Percentiles rank a stretch among this genome's conserved stretches.
Evolutionary conservation across 1,284 basidiomycete genomes (phyloP).

Genomic region (Coniophora puteana): DNA sequence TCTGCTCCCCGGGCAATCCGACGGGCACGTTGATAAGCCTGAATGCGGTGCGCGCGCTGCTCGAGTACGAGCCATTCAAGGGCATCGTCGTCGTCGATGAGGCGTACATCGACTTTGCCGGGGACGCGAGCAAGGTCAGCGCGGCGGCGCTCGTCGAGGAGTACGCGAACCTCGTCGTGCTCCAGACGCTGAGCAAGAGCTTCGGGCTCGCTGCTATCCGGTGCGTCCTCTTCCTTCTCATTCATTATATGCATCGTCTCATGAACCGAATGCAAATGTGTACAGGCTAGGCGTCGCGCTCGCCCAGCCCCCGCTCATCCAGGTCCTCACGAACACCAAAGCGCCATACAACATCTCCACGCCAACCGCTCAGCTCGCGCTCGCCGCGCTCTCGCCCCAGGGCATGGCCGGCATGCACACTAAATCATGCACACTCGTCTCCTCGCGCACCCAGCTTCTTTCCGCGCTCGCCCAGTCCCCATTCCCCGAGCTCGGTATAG

Average conservation of each 20-base stretch:
- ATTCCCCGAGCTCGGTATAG: constrained; percentile 56
- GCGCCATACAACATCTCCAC: constrained; percentile 97
- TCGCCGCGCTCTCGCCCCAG: constrained; percentile 68
- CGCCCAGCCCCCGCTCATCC: constrained; percentile 86
- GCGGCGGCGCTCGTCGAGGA: constrained; percentile 72
- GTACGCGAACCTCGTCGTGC: constrained; percentile 88
- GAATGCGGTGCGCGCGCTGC: constrained; percentile 62
- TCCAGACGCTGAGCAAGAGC: constrained; percentile 95
- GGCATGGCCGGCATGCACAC: constrained; percentile 65
- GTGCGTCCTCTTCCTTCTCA: constrained; percentile 37
- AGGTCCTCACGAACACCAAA: constrained; percentile 94
- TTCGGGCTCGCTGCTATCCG: constrained; percentile 96
- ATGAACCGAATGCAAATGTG: no score
- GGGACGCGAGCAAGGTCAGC: constrained; percentile 60
- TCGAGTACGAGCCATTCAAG: constrained; percentile 81
- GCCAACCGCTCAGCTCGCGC: constrained; percentile 83
- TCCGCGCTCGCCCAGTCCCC: constrained; percentile 39
- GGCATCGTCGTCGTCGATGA: constrained; percentile 96
- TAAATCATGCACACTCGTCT: constrained; percentile 61
- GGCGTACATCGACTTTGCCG: constrained; percentile 95
- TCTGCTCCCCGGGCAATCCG: constrained; percentile 98
- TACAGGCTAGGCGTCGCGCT: constrained; percentile 84
- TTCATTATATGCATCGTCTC: not conserved
- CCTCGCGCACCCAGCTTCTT: constrained; percentile 57
- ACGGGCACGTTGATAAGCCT: constrained; percentile 89